A percentile compares a stretch with the other conserved stretches of the same genome.
Evolutionary conservation across 495 filamentous ascomycete genomes (phyloP).

Genomic region (Penicillium pulvis): DNA sequence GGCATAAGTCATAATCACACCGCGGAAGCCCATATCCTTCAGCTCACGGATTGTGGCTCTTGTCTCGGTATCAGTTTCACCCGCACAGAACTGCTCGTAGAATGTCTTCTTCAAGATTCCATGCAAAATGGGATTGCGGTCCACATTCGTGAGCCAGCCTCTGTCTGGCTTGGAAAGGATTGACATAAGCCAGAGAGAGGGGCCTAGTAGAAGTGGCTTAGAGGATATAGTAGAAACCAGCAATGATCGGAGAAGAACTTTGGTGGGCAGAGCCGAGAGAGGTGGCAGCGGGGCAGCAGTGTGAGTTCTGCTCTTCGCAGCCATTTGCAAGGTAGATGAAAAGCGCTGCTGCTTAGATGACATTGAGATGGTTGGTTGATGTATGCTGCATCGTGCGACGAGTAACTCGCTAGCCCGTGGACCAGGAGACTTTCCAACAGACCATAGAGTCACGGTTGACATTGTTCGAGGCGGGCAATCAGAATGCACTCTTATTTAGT

Average conservation of each 20-base stretch:
- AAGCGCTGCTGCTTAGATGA: conserved; percentile 9
- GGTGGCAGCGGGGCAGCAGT: conserved; percentile 38
- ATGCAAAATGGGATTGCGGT: conserved; percentile 45
- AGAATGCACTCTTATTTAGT: not conserved
- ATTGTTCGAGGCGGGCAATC: not conserved
- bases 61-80: conserved; percentile 40
- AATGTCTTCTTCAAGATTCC: conserved; percentile 46
- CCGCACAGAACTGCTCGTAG: conserved; percentile 52
- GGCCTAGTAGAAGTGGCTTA: conserved; percentile 64
- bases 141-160: conserved; percentile 37
- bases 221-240: conserved; percentile 75
- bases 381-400: conserved; percentile 10
- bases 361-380: not conserved
- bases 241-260: conserved; percentile 71
- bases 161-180: conserved; percentile 46
- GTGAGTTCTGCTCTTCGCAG: conserved; percentile 1
- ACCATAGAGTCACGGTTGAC: conserved; percentile 15
- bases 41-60: conserved; percentile 35
- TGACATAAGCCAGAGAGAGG: conserved; percentile 64
- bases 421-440: conserved; percentile 16
- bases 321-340: conserved; percentile 15
- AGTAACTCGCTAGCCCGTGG: conserved; percentile 15
- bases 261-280: conserved; percentile 67
- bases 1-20: conserved; percentile 51
- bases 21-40: conserved; percentile 44